phyloP scores from a whole-genome alignment of 805 yeast genomes.

The Candida nemodendra region DNA sequence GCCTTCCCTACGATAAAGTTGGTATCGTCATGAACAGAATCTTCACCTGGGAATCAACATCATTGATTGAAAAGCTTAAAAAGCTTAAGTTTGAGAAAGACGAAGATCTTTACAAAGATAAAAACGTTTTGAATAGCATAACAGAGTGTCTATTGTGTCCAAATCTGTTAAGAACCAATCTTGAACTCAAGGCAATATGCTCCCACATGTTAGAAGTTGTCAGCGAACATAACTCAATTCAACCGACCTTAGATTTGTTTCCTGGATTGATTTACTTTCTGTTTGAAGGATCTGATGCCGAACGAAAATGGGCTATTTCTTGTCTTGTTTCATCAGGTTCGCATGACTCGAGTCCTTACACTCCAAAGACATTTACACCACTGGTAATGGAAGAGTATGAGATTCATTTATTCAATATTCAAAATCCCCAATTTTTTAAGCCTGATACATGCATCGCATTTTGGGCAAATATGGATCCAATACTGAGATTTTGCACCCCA shows the following conservation, averaged over 20 bases:
- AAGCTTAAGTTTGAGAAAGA: slow-evolving; percentile 19
- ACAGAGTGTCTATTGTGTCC: slow-evolving; percentile 55
- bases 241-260: slow-evolving; percentile 16
- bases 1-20: slow-evolving; percentile 27
- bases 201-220: slow-evolving; percentile 35
- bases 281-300: slow-evolving; percentile 50
- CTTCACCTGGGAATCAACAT: slow-evolving; percentile 27
- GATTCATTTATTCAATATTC: slow-evolving; percentile 50
- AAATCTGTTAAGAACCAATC: slow-evolving; percentile 41
- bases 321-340: slow-evolving; percentile 24
- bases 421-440: slow-evolving; percentile 49
- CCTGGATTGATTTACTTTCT: slow-evolving; percentile 57
- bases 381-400: slow-evolving; percentile 56
- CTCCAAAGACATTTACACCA: slow-evolving; percentile 27
- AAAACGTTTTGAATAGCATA: slow-evolving; percentile 33
- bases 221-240: slow-evolving; percentile 12
- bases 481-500: slow-evolving; percentile 37
- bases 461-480: slow-evolving; percentile 43
- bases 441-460: slow-evolving; percentile 41
- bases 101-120: slow-evolving; percentile 25
- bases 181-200: slow-evolving; percentile 37
- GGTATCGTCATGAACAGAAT: slow-evolving; percentile 22
- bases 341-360: slow-evolving; percentile 1
- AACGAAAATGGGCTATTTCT: slow-evolving; percentile 48
- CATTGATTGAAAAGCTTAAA: slow-evolving; percentile 16